These are phyloP conservation scores for Eleusine coracana DNA, from an alignment of 176 grass and related monocot species.

Conservation along the genomic window DNA sequence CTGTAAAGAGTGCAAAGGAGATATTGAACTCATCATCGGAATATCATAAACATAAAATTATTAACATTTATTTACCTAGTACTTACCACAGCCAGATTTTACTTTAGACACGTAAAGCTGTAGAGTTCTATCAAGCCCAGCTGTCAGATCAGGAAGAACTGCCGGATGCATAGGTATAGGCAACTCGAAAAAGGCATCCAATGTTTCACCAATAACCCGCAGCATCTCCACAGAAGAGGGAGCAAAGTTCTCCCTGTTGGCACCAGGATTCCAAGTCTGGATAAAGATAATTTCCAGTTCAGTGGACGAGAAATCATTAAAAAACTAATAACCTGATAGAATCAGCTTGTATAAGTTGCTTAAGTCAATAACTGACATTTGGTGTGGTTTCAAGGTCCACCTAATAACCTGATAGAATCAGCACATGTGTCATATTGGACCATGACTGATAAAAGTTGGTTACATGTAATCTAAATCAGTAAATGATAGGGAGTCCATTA, in stretches of 20 bases:
- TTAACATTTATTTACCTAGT: conserved; percentile 23
- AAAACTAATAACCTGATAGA: conserved; percentile 6
- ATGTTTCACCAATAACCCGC: conserved; percentile 83
- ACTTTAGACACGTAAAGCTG: conserved; percentile 87
- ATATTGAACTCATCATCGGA: conserved; percentile 4
- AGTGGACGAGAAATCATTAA: conserved; percentile 30
- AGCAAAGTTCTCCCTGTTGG: conserved; percentile 88
- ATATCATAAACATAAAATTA: conserved; percentile 31
- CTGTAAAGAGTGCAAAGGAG: conserved; percentile 41
- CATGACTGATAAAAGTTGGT: conserved; percentile 1
- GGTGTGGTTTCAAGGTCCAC: background rate
- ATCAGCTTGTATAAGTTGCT: background rate
- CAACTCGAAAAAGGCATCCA: conserved; percentile 93
- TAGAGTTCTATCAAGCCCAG: conserved; percentile 81
- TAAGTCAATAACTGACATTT: background rate
- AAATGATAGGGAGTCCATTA: too few species aligned
- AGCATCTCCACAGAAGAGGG: conserved; percentile 91
- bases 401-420: conserved; percentile 14
- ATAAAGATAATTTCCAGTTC: conserved; percentile 36
- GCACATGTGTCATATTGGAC: background rate
- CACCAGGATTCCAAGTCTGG: conserved; percentile 89
- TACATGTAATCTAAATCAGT: background rate
- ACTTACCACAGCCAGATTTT: conserved; percentile 96
- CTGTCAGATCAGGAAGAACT: conserved; percentile 80
- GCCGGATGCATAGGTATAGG: conserved; percentile 92